Evolutionary conservation across 2,329 filamentous ascomycete genomes (phyloP), one percentile per base, ranked within the genome.

Genomic region (Cryphonectria parasitica): DNA sequence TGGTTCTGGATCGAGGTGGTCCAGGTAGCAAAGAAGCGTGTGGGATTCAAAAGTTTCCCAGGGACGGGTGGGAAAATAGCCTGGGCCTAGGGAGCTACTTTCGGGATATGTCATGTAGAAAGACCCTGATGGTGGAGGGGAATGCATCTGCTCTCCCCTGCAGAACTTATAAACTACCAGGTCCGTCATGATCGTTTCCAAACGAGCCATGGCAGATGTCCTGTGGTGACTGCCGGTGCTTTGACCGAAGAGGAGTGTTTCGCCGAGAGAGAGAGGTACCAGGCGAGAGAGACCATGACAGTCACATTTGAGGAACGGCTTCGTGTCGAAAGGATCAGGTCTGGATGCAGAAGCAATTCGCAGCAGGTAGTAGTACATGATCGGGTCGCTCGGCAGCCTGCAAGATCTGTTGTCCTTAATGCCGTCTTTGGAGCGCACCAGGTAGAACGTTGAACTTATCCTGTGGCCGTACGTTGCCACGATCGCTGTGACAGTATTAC

Each of bases 231-330:
- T 61, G 34, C 58, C 58, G 58, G 19, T 34, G 31, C 34, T n/a
- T 19, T 17, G 22, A 17, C 31, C 45, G 6, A 49, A n/a, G 19
- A n/a, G 8, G 8, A n/a, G 34, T 61, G 58, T 61, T 19, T 36
- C 31, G 17, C 34, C 58, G 58, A 39, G 19, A 19, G 34, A n/a
- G 34, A 8, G 34, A 39, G 34, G 58, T 34, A 61, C 58, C n/a
- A 39, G 58, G 58, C 31, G 31, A 22, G 19, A 19, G 31, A 39
- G 36, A n/a, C 7, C 58, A 61, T 19, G 15, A 15, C 34, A 19
- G 58, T 39, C 6, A 61, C 58, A 61, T 36, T 61, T 61, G 54
- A 58, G 54, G 25, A 61, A 61, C 58, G 8, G 11, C 34, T 61
- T 39, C 45, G 45, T n/a, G 45, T 17, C 13, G 28, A 58, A 28